These are phyloP conservation scores for Dothistroma pini DNA, from an alignment of 2,329 filamentous ascomycete species.

Conservation along the genomic window DNA sequence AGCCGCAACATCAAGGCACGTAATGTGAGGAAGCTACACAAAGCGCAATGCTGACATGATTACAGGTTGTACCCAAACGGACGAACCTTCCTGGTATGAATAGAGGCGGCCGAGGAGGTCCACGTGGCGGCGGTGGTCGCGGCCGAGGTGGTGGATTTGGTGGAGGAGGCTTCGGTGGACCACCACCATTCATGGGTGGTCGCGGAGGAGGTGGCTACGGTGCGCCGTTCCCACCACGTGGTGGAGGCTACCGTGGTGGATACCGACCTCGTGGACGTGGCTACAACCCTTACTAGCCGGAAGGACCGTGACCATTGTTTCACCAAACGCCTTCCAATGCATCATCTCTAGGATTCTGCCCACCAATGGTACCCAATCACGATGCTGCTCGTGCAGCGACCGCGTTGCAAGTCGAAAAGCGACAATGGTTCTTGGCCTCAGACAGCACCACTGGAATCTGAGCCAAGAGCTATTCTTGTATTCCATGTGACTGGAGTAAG, in stretches of 20 bases:
- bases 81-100: slow-evolving; percentile 96
- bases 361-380: not conserved
- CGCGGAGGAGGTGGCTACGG: slow-evolving; percentile 41
- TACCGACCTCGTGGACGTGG: slow-evolving; percentile 36
- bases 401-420: not conserved
- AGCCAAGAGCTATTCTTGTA: not conserved
- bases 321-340: slow-evolving; percentile 14
- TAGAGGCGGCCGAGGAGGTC: slow-evolving; percentile 52
- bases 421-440: not conserved
- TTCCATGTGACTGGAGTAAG: not conserved
- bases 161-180: slow-evolving; percentile 38
- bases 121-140: slow-evolving; percentile 47
- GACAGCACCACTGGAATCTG: not conserved
- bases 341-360: not conserved
- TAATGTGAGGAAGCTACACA: not conserved
- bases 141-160: slow-evolving; percentile 49
- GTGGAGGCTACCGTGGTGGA: slow-evolving; percentile 39
- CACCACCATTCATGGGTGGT: slow-evolving; percentile 22
- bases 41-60: slow-evolving; percentile 21
- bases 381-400: not conserved
- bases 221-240: slow-evolving; percentile 34
- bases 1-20: slow-evolving; percentile 90
- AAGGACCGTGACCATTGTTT: not conserved
- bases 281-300: slow-evolving; percentile 37
- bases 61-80: slow-evolving; percentile 78